A percentile compares a stretch with the other conserved stretches of the same genome.
Evolutionary conservation across 495 filamentous ascomycete species (phyloP).

Genomic region (Bombardia bombarda): DNA sequence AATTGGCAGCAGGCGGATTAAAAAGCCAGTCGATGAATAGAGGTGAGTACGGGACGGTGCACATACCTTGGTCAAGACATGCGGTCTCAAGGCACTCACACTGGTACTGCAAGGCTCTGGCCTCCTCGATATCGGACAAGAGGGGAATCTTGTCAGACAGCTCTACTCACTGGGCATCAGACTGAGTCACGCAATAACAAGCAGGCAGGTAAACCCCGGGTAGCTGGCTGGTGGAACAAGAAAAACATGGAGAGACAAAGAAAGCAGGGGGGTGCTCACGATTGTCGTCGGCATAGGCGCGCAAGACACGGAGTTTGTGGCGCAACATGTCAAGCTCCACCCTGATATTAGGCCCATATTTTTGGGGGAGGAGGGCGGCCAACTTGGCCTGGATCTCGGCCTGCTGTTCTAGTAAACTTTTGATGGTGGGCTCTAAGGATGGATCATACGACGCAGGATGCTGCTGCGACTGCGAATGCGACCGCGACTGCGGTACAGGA

Average conservation of each 20-base stretch:
- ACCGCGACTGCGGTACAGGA: background rate
- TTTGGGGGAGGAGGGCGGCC: slow-evolving; percentile 35
- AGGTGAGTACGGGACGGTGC: slow-evolving; percentile 1
- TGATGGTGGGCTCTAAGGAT: slow-evolving; percentile 37
- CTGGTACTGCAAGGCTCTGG: slow-evolving; percentile 38
- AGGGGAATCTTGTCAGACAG: slow-evolving; percentile 32
- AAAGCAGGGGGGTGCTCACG: slow-evolving; percentile 27
- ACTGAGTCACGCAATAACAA: slow-evolving; percentile 4
- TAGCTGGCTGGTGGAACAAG: background rate
- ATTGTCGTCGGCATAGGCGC: slow-evolving; percentile 32
- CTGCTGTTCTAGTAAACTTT: slow-evolving; percentile 38
- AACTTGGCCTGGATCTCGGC: slow-evolving; percentile 42
- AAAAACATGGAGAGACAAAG: background rate
- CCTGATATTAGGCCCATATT: slow-evolving; percentile 34
- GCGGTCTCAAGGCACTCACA: slow-evolving; percentile 44
- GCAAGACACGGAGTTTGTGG: slow-evolving; percentile 37
- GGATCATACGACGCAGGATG: slow-evolving; percentile 21
- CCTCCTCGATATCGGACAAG: slow-evolving; percentile 43
- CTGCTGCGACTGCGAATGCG: background rate
- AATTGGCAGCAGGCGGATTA: slow-evolving; percentile 10
- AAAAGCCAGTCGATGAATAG: background rate
- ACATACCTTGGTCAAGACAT: slow-evolving; percentile 40
- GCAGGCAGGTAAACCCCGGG: slow-evolving; percentile 7
- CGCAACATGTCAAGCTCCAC: slow-evolving; percentile 40
- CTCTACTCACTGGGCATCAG: slow-evolving; percentile 29